Evolutionary conservation across 768 basidiomycete genomes (phyloP), one percentile per base, ranked within the genome.

Genomic region (Suillus sp.): DNA sequence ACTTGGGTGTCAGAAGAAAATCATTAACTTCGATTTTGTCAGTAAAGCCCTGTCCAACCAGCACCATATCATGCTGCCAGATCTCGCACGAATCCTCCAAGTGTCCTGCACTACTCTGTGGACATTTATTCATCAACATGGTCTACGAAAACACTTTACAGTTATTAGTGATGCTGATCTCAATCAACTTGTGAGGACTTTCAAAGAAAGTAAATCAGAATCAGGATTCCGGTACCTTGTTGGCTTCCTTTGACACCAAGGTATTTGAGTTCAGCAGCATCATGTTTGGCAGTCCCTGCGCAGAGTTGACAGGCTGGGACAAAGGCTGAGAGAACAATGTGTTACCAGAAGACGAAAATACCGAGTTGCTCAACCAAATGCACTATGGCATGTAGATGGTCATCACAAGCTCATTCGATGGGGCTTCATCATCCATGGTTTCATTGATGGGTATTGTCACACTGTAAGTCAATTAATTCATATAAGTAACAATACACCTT

Each of bases 391-490:
- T 9, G 6, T 20, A 20, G 42, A 20, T 16, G 72, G 76, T 1
- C 76, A 78, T 59, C 75, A 80, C 59, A 80, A 78, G 58, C 64
- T 80, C 0, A 68, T 71, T 10, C 71, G 66, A 0, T 80, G 78
- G 77, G 76, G 76, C 8, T 70, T 77, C 64, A 72, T 73, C 27
- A 70, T 77, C 6, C 75, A 77, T 67, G 76, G 76, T 0, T 71
- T 75, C 54, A 67, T 79, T 16, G 79, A 82, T 67, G 81, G 81
- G 1, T 76, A 74, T 65, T 77, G 75, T 51, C 65, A 74, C 1
- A 71, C 75, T 67, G 8, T 68, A 72, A 61, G 37, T 62, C 8
- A 40, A 25, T 27, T 45, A 18, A 20, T 35, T 22, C n/a, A n/a
- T 45, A 35, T 4, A 35, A 35, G 35, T 11, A 7, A 35, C 35